Conservation (phyloP, 2,329 filamentous ascomycete species). For the Colletotrichum ledebouriae region DNA sequence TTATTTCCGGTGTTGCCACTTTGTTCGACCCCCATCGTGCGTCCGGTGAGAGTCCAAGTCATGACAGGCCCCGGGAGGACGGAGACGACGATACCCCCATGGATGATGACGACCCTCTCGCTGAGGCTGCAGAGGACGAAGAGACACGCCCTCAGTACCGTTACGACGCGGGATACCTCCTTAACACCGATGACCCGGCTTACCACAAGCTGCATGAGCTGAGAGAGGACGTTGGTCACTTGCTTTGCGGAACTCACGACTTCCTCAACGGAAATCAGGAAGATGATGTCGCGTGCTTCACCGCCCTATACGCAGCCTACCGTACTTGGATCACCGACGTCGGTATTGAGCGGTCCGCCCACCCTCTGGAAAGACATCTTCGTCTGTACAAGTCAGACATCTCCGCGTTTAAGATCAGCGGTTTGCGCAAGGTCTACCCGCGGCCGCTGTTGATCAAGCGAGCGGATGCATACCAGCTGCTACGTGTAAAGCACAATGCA, state of each 20-base stretch:
- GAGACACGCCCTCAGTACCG: conserved; percentile 88
- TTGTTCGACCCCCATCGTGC: conserved; percentile 87
- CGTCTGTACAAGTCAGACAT: conserved; percentile 89
- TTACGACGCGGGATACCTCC: conserved; percentile 88
- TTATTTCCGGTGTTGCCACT: conserved; percentile 89
- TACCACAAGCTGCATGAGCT: conserved; percentile 85
- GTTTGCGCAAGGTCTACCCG: conserved; percentile 91
- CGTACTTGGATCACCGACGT: conserved; percentile 98
- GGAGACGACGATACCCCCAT: conserved; percentile 61
- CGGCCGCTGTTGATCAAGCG: conserved; percentile 91
- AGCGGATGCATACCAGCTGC: conserved; percentile 93
- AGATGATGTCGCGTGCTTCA: conserved; percentile 97
- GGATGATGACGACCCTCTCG: conserved; percentile 64
- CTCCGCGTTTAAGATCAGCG: conserved; percentile 93
- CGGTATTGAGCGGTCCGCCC: conserved; percentile 94
- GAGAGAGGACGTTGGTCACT: conserved; percentile 82
- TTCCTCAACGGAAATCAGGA: conserved; percentile 89
- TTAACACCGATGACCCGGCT: conserved; percentile 68
- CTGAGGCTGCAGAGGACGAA: conserved; percentile 80
- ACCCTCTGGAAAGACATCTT: conserved; percentile 88
- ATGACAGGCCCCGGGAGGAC: conserved; percentile 57
- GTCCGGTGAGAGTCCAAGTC: conserved; percentile 62
- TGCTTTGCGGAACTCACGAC: conserved; percentile 85
- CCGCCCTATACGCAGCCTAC: conserved; percentile 90
- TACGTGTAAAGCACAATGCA: conserved; percentile 94